A percentile compares a stretch with the other conserved stretches of the same genome.
Conservation (phyloP, 2,329 filamentous ascomycete genomes). For the Davidsoniella eucalypti region DNA sequence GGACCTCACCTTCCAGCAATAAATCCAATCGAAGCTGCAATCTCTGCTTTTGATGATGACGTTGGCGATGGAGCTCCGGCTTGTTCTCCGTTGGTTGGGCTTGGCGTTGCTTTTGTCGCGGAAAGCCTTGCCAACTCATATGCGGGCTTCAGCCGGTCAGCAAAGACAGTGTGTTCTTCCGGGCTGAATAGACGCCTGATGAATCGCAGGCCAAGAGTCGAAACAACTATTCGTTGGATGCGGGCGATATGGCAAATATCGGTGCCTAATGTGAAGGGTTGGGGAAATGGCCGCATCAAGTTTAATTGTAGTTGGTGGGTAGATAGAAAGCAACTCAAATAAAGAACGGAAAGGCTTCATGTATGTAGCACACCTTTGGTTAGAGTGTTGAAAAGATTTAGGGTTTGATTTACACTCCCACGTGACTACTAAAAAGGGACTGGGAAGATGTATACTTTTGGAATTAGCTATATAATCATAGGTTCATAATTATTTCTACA, state of each 20-base stretch:
- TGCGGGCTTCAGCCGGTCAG: slow-evolving; percentile 5
- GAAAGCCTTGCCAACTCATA: background rate
- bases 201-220: slow-evolving; percentile 27
- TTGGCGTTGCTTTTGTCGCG: background rate
- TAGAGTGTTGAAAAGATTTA: background rate
- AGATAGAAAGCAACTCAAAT: background rate
- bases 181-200: slow-evolving; percentile 30
- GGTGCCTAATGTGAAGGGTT: slow-evolving; percentile 54
- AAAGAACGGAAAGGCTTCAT: background rate
- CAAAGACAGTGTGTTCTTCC: slow-evolving; percentile 21
- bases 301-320: too few relatives aligned
- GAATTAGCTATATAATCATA: too few relatives aligned
- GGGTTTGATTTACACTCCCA: too few relatives aligned
- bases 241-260: slow-evolving; percentile 61
- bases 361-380: too few relatives aligned
- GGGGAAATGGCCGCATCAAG: slow-evolving; percentile 35
- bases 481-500: too few relatives aligned
- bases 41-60: too few relatives aligned
- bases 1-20: slow-evolving; percentile 21
- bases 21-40: slow-evolving; percentile 17
- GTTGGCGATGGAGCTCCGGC: background rate
- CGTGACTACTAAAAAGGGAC: too few relatives aligned
- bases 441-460: too few relatives aligned
- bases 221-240: slow-evolving; percentile 40
- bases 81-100: background rate